Percentiles rank a stretch among this genome's conserved stretches.
Evolutionary conservation across 1,284 basidiomycete species (phyloP).

Genomic region (Trichosporon sp.): DNA sequence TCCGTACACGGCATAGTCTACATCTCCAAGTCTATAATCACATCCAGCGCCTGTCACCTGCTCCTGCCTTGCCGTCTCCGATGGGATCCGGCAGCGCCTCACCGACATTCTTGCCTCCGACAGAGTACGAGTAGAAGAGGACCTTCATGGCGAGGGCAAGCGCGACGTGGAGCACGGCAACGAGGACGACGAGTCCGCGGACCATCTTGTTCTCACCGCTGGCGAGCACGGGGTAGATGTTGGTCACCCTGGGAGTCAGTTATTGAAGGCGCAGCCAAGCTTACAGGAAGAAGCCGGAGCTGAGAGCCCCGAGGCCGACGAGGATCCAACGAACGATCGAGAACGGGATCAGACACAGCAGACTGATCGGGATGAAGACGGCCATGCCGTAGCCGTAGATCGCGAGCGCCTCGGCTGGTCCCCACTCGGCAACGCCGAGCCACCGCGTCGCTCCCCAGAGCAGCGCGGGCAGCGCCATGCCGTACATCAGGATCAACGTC

Average conservation of each 20-base stretch:
- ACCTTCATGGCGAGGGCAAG: constrained; percentile 81
- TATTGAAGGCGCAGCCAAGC: too few species aligned
- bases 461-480: constrained; percentile 72
- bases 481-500: constrained; percentile 81
- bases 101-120: constrained; percentile 43
- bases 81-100: constrained; percentile 32
- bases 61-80: neutral
- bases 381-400: constrained; percentile 61
- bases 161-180: constrained; percentile 70
- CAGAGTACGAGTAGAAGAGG: constrained; percentile 71
- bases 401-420: constrained; percentile 67
- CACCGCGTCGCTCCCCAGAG: constrained; percentile 72
- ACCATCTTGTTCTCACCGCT: constrained; percentile 81
- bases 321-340: constrained; percentile 77
- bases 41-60: constrained; percentile 1
- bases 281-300: constrained; percentile 80
- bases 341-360: constrained; percentile 75
- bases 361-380: constrained; percentile 65
- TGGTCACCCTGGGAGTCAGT: constrained; percentile 66
- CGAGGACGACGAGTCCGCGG: constrained; percentile 72
- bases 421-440: constrained; percentile 81
- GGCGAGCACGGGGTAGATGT: constrained; percentile 84
- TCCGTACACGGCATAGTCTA: neutral
- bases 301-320: constrained; percentile 68
- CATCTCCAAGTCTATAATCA: constrained; percentile 6